A percentile compares a stretch with the other conserved stretches of the same genome.
Evolutionary conservation across 2,329 filamentous ascomycete genomes (phyloP).

Genomic region (Bipolaris bicolor): DNA sequence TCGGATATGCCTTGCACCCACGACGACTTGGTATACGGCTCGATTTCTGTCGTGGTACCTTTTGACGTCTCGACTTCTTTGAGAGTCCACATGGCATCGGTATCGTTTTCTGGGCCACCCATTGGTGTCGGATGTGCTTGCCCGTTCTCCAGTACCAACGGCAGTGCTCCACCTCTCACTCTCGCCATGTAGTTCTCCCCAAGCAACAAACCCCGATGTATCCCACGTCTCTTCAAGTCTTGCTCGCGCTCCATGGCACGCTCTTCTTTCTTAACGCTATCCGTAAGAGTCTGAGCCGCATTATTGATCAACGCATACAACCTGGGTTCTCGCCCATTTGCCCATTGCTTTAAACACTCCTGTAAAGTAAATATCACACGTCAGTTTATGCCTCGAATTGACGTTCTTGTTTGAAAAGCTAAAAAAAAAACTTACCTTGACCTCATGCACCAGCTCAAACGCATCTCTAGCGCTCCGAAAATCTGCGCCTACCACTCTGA

Average conservation of each 20-base stretch:
- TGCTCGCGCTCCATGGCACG: constrained; percentile 9
- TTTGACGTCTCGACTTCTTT: not conserved
- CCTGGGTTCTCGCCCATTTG: constrained; percentile 6
- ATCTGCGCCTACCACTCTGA: constrained; percentile 14
- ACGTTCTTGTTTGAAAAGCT: not conserved
- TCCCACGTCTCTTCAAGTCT: not conserved
- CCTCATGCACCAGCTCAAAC: constrained; percentile 10
- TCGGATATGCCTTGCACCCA: constrained; percentile 20
- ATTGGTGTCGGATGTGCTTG: not conserved
- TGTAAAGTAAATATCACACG: not conserved
- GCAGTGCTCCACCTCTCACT: constrained; percentile 9
- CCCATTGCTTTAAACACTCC: constrained; percentile 10
- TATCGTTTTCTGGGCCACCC: not conserved
- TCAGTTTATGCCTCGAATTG: not conserved
- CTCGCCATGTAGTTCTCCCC: constrained; percentile 12
- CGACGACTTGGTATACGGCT: constrained; percentile 16
- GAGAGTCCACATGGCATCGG: not conserved
- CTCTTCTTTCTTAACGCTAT: constrained; percentile 17
- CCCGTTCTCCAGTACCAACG: not conserved
- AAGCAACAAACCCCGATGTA: constrained; percentile 1
- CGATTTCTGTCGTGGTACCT: not conserved
- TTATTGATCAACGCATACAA: constrained; percentile 16
- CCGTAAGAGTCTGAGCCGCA: constrained; percentile 22
- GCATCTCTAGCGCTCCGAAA: constrained; percentile 16
- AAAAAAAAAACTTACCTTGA: constrained; percentile 1